phyloP scores from a whole-genome alignment of 139 green algal species.

The Chlorella sp. region DNA sequence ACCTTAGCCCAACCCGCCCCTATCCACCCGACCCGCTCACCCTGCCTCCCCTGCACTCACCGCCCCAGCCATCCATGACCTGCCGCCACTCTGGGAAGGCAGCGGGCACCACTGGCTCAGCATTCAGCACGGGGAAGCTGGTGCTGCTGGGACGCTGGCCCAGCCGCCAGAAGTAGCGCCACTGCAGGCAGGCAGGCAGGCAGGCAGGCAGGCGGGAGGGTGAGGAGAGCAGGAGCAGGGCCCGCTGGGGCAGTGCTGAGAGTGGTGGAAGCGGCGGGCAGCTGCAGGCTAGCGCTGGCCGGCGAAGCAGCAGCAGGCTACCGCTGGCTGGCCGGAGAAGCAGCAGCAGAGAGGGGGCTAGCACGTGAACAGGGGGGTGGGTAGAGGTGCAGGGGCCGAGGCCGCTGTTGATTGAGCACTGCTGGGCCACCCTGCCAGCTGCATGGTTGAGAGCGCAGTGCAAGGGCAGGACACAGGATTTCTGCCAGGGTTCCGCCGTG shows the following conservation, averaged over 20 bases:
- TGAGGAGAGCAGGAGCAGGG: too few relatives aligned
- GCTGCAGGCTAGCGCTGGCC: too few relatives aligned
- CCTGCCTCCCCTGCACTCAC: constrained; percentile 8
- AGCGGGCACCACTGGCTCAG: constrained; percentile 72
- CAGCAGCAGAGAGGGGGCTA: too few relatives aligned
- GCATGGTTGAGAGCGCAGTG: too few relatives aligned
- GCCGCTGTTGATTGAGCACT: too few relatives aligned
- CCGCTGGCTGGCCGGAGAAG: background rate
- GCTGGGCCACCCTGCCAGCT: too few relatives aligned
- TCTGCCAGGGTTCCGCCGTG: background rate
- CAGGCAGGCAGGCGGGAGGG: background rate
- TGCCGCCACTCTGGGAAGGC: constrained; percentile 82
- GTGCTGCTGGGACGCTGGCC: constrained; percentile 17
- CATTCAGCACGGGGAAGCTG: constrained; percentile 82
- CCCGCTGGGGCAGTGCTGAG: background rate
- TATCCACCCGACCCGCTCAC: background rate
- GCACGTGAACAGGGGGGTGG: too few relatives aligned
- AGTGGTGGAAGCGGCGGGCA: background rate
- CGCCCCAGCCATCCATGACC: constrained; percentile 89
- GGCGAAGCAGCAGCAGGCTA: background rate
- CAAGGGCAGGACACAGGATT: background rate
- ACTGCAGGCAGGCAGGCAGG: constrained; percentile 41
- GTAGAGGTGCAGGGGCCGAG: too few relatives aligned
- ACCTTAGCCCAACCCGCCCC: background rate
- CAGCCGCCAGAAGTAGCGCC: constrained; percentile 88